Evolutionary conservation across 2,329 filamentous ascomycete genomes (phyloP), one percentile per base, ranked within the genome.

Genomic region (Ascochyta pisi): DNA sequence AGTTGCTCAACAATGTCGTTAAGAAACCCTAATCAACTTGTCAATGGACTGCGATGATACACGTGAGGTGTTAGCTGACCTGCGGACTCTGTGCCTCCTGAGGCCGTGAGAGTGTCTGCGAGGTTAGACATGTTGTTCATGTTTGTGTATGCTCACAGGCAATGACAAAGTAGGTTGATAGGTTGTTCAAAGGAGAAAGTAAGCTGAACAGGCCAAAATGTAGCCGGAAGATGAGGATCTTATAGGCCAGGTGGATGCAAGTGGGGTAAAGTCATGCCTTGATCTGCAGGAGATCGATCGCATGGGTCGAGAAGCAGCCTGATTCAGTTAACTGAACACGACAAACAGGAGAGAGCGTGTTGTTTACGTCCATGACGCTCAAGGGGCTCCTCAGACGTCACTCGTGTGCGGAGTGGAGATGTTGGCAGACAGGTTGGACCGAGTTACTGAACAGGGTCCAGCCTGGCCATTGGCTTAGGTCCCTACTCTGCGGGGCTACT

Each of bases 1-100:
- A 82, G 65, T 50, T 80, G 78, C 13, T 63, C 73, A 34, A 82
- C 71, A 29, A 82, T 77, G 55, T 82, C 79, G 61, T 82, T 82
- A 47, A 82, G 73, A 60, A 82, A 82, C 48, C 72, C 78, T 70
- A 16, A 13, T 38, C 3, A 8, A 19, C n/a, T 38, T 9, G 47
- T 50, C n/a, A 50, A 38, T 16, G 12, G 12, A 6, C 29, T 31
- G 3, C 29, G 10, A 13, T 31, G 4, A 12, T 15, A 15, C 16
- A 15, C n/a, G 24, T 22, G 3, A 8, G 26, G 6, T 26, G 15
- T 42, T 54, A 16, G 19, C 64, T 59, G 53, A 76, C 74, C 70
- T 55, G 74, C 76, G 26, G 75, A 73, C 59, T 80, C 78, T 24
- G 72, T 60, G n/a, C 73, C 76, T 16, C 76, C 76, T 44, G 77